These are phyloP conservation scores for Scleroderma bovista DNA, from an alignment of 768 basidiomycete genomes.

Conservation along the genomic window DNA sequence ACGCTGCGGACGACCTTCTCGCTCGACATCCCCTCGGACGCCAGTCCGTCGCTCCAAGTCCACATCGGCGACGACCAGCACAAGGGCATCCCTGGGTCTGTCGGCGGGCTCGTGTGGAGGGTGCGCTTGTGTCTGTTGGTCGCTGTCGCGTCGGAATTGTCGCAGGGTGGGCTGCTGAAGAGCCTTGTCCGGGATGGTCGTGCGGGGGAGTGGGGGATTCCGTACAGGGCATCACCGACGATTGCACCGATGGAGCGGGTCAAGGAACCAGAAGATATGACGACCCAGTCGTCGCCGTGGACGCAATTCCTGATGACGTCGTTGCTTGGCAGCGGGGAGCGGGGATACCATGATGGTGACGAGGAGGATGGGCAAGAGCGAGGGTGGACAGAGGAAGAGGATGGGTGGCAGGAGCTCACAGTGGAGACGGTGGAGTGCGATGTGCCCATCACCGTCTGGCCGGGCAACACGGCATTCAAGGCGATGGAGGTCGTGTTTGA, in stretches of 20 bases:
- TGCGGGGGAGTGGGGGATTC: slow-evolving; percentile 65
- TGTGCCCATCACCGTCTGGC: slow-evolving; percentile 83
- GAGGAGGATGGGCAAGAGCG: slow-evolving; percentile 26
- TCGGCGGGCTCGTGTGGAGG: slow-evolving; percentile 88
- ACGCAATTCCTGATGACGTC: slow-evolving; percentile 37
- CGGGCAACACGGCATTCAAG: slow-evolving; percentile 84
- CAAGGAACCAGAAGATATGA: slow-evolving; percentile 2
- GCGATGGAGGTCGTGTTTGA: slow-evolving; percentile 75
- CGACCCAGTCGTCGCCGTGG: slow-evolving; percentile 23
- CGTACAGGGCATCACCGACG: slow-evolving; percentile 53
- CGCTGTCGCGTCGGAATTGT: slow-evolving; percentile 49
- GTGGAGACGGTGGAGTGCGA: slow-evolving; percentile 93
- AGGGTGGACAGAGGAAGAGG: slow-evolving; percentile 29
- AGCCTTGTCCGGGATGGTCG: slow-evolving; percentile 52
- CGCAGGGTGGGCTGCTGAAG: slow-evolving; percentile 45
- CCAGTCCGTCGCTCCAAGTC: slow-evolving; percentile 80
- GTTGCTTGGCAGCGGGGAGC: slow-evolving; percentile 36
- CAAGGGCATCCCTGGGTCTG: slow-evolving; percentile 12
- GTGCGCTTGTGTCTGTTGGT: slow-evolving; percentile 85
- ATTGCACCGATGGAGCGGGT: slow-evolving; percentile 56
- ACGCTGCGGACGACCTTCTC: slow-evolving; percentile 78
- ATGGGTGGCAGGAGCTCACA: slow-evolving; percentile 59
- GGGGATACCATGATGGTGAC: slow-evolving; percentile 57
- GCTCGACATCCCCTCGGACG: slow-evolving; percentile 90
- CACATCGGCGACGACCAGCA: slow-evolving; percentile 37